A percentile compares a stretch with the other conserved stretches of the same genome.
These are phyloP conservation scores for Xylaria hypoxylon DNA, from an alignment of 2,329 filamentous ascomycete genomes.

Conservation along the genomic window DNA sequence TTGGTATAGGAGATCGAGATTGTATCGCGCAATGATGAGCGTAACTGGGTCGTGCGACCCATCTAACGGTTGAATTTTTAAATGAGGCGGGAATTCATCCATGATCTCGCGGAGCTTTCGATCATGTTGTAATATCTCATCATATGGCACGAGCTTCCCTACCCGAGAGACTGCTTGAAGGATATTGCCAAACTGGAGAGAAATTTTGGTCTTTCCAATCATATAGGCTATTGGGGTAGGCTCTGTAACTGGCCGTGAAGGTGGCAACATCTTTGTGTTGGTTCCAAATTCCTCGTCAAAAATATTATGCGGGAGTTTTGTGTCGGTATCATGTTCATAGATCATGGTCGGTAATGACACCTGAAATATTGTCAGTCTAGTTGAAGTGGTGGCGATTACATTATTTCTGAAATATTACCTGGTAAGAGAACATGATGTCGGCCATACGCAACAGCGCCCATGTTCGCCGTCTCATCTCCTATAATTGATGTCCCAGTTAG, in stretches of 20 bases:
- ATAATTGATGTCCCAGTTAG: constrained; percentile 32
- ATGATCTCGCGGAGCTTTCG: constrained; percentile 69
- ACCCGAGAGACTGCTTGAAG: constrained; percentile 72
- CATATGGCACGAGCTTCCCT: constrained; percentile 68
- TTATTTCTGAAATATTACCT: constrained; percentile 62
- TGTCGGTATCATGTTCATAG: constrained; percentile 79
- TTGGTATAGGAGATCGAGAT: constrained; percentile 85
- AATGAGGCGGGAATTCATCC: constrained; percentile 80
- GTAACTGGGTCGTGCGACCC: constrained; percentile 84
- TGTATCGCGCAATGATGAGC: constrained; percentile 86
- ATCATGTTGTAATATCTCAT: constrained; percentile 73
- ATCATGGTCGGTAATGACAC: constrained; percentile 76
- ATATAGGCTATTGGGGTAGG: constrained; percentile 83
- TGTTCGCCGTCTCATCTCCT: constrained; percentile 77
- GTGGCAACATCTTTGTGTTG: constrained; percentile 74
- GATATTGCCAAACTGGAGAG: constrained; percentile 77
- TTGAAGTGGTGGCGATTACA: too few species aligned
- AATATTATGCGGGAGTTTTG: constrained; percentile 79
- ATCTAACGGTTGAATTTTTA: constrained; percentile 80
- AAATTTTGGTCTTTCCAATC: constrained; percentile 77
- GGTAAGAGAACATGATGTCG: constrained; percentile 82
- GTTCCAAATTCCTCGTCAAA: constrained; percentile 84
- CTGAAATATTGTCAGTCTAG: constrained; percentile 39
- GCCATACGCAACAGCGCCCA: constrained; percentile 79
- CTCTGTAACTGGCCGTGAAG: constrained; percentile 74